Base-by-base conservation (phyloP, 2,329 filamentous ascomycete genomes). In the Phialophora macrospora region DNA sequence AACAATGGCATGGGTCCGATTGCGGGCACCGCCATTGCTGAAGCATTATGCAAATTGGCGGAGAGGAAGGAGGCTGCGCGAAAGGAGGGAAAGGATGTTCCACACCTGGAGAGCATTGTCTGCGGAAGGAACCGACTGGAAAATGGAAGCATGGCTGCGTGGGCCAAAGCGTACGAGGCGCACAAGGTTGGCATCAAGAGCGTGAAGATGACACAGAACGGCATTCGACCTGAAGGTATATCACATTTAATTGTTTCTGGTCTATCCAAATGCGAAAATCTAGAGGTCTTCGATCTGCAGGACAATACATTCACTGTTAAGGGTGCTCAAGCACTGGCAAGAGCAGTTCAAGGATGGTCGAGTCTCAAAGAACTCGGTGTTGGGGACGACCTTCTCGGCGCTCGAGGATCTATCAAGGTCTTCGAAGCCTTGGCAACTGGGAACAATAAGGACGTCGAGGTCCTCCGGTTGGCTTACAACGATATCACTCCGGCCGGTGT, bases 171-270 rank as follows among this genome's bases (percentile, higher is more conserved):
- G 0, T 97, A 92, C 78, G 87, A 88, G 73, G 88, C 94, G 64
- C 92, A 98, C 75, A 81, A 79, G 76, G 88, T 85, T 71, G 89
- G 90, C 64, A 86, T 99, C 69, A 90, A 89, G 79, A 88, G 88
- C 65, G 87, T 99, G 72, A 96, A 94, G 84, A 98, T 99, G 95
- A 92, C 96, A 28, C 95, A 98, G 80, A 98, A 99, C 77, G 95
- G 95, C 60, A 99, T 99, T 72, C 87, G 95, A 51, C 92, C 94
- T 76, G 93, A 98, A 78, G 95, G 95, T 67, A 95, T 98, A 74
- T 88, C 88, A 55, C 85, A 90, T 71, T 83, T 99, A 63, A 82
- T 99, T 70, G 88, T 86, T 67, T 84, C 93, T 60, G 95, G 95
- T 68, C 83, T 99, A 60, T 86, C 84, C 70, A 84, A 91, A 73